These are phyloP conservation scores for Raphanus raphanistrum DNA, from an alignment of 345 rosid species.

Conservation along the genomic window DNA sequence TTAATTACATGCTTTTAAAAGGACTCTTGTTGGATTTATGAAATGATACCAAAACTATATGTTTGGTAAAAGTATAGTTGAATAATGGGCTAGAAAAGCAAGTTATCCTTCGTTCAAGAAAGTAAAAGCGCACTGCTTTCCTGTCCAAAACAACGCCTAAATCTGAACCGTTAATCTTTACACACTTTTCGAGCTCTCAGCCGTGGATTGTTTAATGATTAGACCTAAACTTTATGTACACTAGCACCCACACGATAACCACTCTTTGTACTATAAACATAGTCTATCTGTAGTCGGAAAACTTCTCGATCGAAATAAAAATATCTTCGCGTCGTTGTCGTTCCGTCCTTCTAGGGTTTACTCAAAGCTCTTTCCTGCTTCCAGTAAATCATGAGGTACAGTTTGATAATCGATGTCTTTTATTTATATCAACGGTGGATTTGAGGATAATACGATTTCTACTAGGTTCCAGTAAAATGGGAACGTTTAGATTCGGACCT, in stretches of 20 bases:
- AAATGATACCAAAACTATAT: conserved; percentile 26
- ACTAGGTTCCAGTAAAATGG: not conserved
- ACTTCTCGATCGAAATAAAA: conserved; percentile 22
- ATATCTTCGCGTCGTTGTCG: conserved; percentile 7
- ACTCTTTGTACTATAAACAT: conserved; percentile 16
- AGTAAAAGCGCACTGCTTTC: conserved; percentile 9
- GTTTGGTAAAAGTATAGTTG: conserved; percentile 26
- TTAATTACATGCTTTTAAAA: not conserved
- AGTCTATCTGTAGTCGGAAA: conserved; percentile 8
- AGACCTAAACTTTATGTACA: not conserved
- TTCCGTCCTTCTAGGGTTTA: conserved; percentile 26
- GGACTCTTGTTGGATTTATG: not conserved
- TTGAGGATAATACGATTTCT: not conserved
- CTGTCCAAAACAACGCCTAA: not conserved
- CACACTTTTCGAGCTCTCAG: not conserved
- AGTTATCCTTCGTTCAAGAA: not conserved
- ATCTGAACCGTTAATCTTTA: conserved; percentile 14
- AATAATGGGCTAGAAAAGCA: conserved; percentile 15
- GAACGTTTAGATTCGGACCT: not conserved
- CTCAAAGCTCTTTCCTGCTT: conserved; percentile 7
- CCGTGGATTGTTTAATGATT: conserved; percentile 13
- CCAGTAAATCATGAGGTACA: conserved; percentile 33
- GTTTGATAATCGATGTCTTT: not conserved
- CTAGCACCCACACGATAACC: not conserved
- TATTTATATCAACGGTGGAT: not conserved